Base-by-base conservation (phyloP, 192 early-diverging fungal species). In the Gonapodya prolifera region DNA sequence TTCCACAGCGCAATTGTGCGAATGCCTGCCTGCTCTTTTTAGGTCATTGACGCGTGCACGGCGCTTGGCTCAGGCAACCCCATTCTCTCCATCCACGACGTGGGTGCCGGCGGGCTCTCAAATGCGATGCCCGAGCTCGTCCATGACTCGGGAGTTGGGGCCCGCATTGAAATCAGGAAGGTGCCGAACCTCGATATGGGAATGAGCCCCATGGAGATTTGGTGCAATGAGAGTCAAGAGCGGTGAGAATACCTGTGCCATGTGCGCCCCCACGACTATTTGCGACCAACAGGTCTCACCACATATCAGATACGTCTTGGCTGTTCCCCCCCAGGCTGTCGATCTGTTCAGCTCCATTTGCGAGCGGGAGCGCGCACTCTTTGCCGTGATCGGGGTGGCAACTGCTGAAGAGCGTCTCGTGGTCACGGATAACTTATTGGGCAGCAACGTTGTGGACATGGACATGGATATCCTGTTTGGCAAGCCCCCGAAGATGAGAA, bases 191-290 rank as follows among this genome's bases (percentile, higher is more conserved):
- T 94, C 79, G 98, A 99, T 78, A 86, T 90, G 13, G 83, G 91
- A 73, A 92, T 99, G 93, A 95, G 93, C 70, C 98, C 98, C n/a
- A 98, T 99, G 98, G 98, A 98, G 82, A 97, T 99, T 70, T 99
- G 98, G 98, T 99, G 98, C 86, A 99, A 99, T 69, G 98, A 99
- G 85, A 91, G 94, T 61, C 98, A 99, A 84, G 98, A 99, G 83
- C 91, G 98, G 75, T 73, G 71, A 13, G 71, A n/a, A n/a, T n/a
- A n/a, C n/a, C n/a, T n/a, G n/a, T n/a, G n/a, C n/a, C n/a, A n/a
- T 73, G 2, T 18, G 18, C 29, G 71, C 13, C 28, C 2, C 32
- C 2, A 16, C 31, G 31, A 13, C 29, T 30, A 18, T 32, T 8
- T 2, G 71, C 31, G 2, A 32, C 16, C 18, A 73, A 16, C 29